phyloP scores from a whole-genome alignment of 768 basidiomycete species.

The Leucosporidium creatinivorum region DNA sequence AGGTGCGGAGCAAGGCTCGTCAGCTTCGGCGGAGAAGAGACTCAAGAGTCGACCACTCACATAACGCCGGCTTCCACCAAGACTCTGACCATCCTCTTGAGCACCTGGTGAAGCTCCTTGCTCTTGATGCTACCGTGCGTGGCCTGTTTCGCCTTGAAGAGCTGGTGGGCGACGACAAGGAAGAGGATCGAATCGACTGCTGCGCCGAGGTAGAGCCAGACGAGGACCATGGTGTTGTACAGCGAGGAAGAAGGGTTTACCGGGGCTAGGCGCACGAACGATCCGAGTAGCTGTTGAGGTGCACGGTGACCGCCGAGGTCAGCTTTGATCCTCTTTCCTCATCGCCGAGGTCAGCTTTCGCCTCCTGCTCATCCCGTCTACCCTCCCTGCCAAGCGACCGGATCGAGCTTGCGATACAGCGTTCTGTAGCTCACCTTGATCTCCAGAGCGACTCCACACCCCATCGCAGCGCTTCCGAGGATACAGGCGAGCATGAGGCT shows the following conservation, averaged over 20 bases:
- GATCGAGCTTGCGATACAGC: no score
- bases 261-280: not conserved
- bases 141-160: not conserved
- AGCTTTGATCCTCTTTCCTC: not conserved
- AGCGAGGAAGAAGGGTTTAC: no score
- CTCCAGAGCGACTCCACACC: not conserved
- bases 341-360: no score
- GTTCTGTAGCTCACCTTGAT: slow-evolving; percentile 9
- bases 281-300: not conserved
- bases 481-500: not conserved
- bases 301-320: slow-evolving; percentile 1
- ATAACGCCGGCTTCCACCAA: not conserved
- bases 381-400: no score
- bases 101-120: not conserved
- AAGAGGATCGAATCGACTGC: no score
- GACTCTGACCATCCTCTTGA: not conserved
- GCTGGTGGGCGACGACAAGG: no score
- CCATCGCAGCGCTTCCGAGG: not conserved
- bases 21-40: no score
- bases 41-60: not conserved
- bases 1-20: not conserved
- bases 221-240: no score
- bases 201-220: no score
- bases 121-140: not conserved
- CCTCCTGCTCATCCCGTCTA: no score